Base-by-base conservation (phyloP, 2,329 filamentous ascomycete species). In the Fusarium sp. region DNA sequence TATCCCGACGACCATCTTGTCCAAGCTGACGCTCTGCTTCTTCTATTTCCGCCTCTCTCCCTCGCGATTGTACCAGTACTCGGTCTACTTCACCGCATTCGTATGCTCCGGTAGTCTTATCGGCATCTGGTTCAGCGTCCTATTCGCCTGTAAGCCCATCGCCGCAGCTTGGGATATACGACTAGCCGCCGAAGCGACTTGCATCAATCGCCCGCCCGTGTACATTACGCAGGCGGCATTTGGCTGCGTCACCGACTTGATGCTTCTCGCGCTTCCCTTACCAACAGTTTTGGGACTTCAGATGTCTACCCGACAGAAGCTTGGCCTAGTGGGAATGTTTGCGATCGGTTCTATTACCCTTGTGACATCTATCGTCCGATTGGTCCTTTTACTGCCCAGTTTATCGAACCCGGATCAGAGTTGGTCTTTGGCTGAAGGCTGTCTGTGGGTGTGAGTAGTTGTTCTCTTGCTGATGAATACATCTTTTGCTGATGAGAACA, bases 171-270 rank as follows among this genome's bases (percentile, higher is more conserved):
- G 76, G 73, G 74, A 81, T 27, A 13, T 39, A 7, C 43, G 56
- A 4, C 52, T 61, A 4, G 55, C 72, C 15, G 51, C 44, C 53
- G 73, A 18, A 71, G 82, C 56, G 69, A 75, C 41, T 18, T 87
- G 85, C 66, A 78, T 87, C 53, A 75, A 83, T 48, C 80, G 82
- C 27, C 80, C 83, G 15, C 74, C 81, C 2, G 80, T 86, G 39
- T 86, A 86, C 73, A 79, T 86, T 28, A 77, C 80, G 34, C 84
- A 84, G 36, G 83, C 84, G 0, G 81, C 78, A 2, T 75, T 83
- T 11, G 85, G 84, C 60, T 82, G 85, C 50, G 56, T 81, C 16
- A 84, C 83, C 5, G 83, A 86, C 68, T 46, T 86, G 6, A 63
- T 85, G 23, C 79, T 84, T 15, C 82, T 84, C 47, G 65, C 79